Conservation (phyloP, 345 rosid genomes). For the Reutealis trisperma region DNA sequence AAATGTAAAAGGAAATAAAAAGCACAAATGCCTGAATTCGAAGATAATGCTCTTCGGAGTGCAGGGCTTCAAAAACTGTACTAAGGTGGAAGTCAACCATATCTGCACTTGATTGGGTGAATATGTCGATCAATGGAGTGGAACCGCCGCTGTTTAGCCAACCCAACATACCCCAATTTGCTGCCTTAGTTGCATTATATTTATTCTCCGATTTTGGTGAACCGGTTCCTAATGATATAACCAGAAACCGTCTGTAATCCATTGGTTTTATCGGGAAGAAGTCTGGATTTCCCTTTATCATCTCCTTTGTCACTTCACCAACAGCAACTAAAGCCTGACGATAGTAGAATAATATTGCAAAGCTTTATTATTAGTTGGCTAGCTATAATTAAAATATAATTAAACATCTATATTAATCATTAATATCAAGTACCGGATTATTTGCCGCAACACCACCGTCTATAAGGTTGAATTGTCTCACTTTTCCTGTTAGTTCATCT, state of each 20-base stretch:
- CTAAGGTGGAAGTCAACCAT: constrained; percentile 24
- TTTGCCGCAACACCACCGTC: constrained; percentile 38
- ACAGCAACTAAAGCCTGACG: constrained; percentile 17
- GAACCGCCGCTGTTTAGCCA: constrained; percentile 15
- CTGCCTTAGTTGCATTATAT: constrained; percentile 8
- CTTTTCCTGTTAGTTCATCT: constrained; percentile 1
- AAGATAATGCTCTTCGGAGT: constrained; percentile 20
- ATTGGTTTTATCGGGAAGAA: constrained; percentile 14
- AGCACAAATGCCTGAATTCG: constrained; percentile 8
- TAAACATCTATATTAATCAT: too few species aligned
- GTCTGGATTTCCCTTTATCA: constrained; percentile 1
- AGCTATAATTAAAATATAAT: too few species aligned
- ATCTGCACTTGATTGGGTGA: constrained; percentile 22
- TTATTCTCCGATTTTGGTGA: constrained; percentile 8
- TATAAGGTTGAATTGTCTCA: constrained; percentile 30
- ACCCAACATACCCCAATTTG: constrained; percentile 22
- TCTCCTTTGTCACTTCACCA: constrained; percentile 25
- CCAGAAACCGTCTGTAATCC: constrained; percentile 14
- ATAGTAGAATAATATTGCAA: too few species aligned
- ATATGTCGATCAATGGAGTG: constrained; percentile 17
- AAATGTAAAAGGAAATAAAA: too few species aligned
- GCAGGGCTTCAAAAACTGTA: constrained; percentile 19
- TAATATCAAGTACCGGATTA: constrained; percentile 26
- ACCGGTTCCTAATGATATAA: constrained; percentile 26
- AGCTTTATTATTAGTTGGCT: too few species aligned